phyloP scores from a whole-genome alignment of 163 green algal genomes.

The Chlorella variabilis region DNA sequence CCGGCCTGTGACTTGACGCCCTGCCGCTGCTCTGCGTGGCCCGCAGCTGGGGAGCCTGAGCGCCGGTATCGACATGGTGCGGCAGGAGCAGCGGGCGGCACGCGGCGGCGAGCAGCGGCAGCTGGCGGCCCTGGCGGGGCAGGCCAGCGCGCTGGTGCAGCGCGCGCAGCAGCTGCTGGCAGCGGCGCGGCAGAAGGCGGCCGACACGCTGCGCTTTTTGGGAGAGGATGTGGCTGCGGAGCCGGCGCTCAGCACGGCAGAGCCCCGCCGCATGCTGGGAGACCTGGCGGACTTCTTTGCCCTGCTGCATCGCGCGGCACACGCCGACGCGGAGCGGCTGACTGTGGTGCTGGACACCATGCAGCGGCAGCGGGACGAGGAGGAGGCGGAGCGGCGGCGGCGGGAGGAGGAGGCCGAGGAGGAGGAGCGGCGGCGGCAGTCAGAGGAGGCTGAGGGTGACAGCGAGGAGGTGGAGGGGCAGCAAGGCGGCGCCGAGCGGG shows the following conservation, averaged over 20 bases:
- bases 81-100: slow-evolving; percentile 3
- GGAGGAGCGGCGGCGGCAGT: neutral
- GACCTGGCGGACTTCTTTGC: slow-evolving; percentile 29
- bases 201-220: neutral
- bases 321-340: slow-evolving; percentile 29
- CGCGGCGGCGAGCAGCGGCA: slow-evolving; percentile 13
- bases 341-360: slow-evolving; percentile 19
- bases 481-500: too few relatives aligned
- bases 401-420: neutral
- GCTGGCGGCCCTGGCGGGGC: neutral
- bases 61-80: slow-evolving; percentile 25
- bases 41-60: slow-evolving; percentile 9
- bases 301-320: slow-evolving; percentile 11
- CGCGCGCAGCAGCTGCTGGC: slow-evolving; percentile 19
- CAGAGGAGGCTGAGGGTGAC: too few relatives aligned
- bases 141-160: slow-evolving; percentile 25
- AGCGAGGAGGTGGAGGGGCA: too few relatives aligned
- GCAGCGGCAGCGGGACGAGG: slow-evolving; percentile 3
- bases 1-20: too few relatives aligned
- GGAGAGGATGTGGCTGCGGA: slow-evolving; percentile 19
- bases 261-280: slow-evolving; percentile 29
- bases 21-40: too few relatives aligned
- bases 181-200: slow-evolving; percentile 4
- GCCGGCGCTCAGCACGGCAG: neutral
- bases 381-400: slow-evolving; percentile 5